Percentiles rank a stretch among this genome's conserved stretches.
These are phyloP conservation scores for Astrothelium subdiscretum DNA, from an alignment of 495 filamentous ascomycete species.

Conservation along the genomic window DNA sequence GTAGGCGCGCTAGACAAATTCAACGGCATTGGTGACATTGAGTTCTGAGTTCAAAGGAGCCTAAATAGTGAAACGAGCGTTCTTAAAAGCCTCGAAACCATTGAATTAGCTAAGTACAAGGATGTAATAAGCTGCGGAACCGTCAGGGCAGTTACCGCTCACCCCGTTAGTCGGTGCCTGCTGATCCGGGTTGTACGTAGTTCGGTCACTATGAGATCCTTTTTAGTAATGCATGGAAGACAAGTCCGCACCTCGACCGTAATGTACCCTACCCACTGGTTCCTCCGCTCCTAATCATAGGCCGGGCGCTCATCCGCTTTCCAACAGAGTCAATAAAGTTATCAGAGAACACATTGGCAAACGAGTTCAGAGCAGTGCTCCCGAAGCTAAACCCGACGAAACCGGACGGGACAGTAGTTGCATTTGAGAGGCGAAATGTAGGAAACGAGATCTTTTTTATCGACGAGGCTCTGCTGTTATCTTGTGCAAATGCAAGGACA, in stretches of 20 bases:
- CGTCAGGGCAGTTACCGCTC: conserved; percentile 1
- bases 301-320: conserved; percentile 11
- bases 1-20: conserved; percentile 13
- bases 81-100: conserved; percentile 13
- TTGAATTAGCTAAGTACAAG: conserved; percentile 20
- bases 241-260: background rate
- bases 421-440: background rate
- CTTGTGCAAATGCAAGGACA: background rate
- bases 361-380: conserved; percentile 13
- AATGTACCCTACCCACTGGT: conserved; percentile 13
- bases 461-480: background rate
- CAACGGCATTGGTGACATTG: conserved; percentile 10
- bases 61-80: conserved; percentile 17
- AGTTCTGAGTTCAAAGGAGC: conserved; percentile 14
- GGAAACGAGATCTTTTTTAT: background rate
- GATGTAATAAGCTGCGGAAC: conserved; percentile 8
- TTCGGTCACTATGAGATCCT: conserved; percentile 3
- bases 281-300: conserved; percentile 20
- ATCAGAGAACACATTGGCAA: conserved; percentile 13
- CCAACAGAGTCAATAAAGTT: conserved; percentile 18
- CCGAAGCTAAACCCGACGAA: conserved; percentile 23
- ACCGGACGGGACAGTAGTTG: conserved; percentile 15
- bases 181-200: conserved; percentile 11
- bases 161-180: conserved; percentile 4
- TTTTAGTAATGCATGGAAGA: background rate